A percentile compares a stretch with the other conserved stretches of the same genome.
Evolutionary conservation across 345 rosid species (phyloP).

Genomic region (Lagerstroemia speciosa): DNA sequence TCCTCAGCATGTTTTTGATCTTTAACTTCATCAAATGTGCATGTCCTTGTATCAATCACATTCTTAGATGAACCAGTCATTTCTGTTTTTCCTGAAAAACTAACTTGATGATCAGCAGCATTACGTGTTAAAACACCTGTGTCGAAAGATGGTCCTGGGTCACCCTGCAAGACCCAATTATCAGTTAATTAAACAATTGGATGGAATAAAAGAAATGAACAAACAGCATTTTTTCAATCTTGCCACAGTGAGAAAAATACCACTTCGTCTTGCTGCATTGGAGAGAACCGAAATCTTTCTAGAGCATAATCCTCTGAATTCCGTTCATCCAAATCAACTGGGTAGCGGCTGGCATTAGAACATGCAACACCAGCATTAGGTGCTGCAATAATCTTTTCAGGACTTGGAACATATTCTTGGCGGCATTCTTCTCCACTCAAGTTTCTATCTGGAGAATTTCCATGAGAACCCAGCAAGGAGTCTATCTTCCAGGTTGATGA

Average conservation of each 20-base stretch:
- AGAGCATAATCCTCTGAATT: slow-evolving; percentile 20
- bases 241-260: slow-evolving; percentile 18
- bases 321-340: slow-evolving; percentile 14
- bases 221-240: background rate
- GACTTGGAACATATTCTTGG: slow-evolving; percentile 11
- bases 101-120: slow-evolving; percentile 24
- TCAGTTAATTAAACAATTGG: background rate
- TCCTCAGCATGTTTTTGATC: slow-evolving; percentile 16
- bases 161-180: slow-evolving; percentile 3
- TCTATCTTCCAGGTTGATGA: slow-evolving; percentile 31
- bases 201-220: background rate
- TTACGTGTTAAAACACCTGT: slow-evolving; percentile 14
- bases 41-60: slow-evolving; percentile 17
- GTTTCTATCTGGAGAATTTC: slow-evolving; percentile 12
- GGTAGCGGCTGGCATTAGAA: slow-evolving; percentile 19
- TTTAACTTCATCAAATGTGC: slow-evolving; percentile 21
- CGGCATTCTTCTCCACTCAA: slow-evolving; percentile 7
- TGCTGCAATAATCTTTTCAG: slow-evolving; percentile 14
- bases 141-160: slow-evolving; percentile 9
- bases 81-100: slow-evolving; percentile 30
- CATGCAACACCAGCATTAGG: slow-evolving; percentile 24
- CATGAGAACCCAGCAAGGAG: slow-evolving; percentile 14
- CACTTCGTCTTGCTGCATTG: slow-evolving; percentile 36
- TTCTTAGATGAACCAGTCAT: slow-evolving; percentile 20
- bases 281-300: slow-evolving; percentile 28